Base-by-base conservation (phyloP, 305 asterid genomes). In the Fraxinus baroniana region DNA sequence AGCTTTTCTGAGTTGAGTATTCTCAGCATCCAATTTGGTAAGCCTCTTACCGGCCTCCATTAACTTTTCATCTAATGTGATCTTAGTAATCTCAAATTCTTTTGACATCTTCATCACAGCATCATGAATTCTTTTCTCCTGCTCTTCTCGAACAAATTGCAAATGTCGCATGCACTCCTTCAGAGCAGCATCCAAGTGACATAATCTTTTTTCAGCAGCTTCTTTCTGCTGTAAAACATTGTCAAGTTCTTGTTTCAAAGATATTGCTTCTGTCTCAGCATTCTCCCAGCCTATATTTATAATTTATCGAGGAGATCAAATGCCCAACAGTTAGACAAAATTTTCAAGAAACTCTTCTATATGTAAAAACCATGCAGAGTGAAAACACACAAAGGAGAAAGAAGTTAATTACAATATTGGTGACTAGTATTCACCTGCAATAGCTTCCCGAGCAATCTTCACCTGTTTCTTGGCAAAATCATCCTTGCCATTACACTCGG, bases 101-200 rank as follows among this genome's bases (percentile, higher is more conserved):
- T 87, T 87, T 1, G 91, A 86, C 60, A 92, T 44, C 71, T 90
- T 89, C 15, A 81, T 32, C 20, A 92, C 89, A 20, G 93, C 92
- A 76, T 88, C 85, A 10, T 87, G 94, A 62, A 91, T 87, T 80
- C 94, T 84, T 73, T 86, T 90, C 83, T 91, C 95, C 83, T 91
- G 94, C 64, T 91, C 95, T 83, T 90, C 92, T 76, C 88, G 90
- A 80, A 90, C 92, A 77, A 88, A 86, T 33, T 91, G 93, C 68
- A 93, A 80, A 87, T 94, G 97, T 88, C 88, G 95, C 98, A 92
- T 93, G 55, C 99, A 94, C 83, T 95, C 94, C 90, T 92, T 95
- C 74, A 95, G 84, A 24, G 98, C 99, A 57, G 93, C 97, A 75
- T 94, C 98, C 88, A 95, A 84, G 80, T 88, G 94, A 84, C 79